Conservation (phyloP, 176 grass and related monocot species). For the Luzula sylvatica region DNA sequence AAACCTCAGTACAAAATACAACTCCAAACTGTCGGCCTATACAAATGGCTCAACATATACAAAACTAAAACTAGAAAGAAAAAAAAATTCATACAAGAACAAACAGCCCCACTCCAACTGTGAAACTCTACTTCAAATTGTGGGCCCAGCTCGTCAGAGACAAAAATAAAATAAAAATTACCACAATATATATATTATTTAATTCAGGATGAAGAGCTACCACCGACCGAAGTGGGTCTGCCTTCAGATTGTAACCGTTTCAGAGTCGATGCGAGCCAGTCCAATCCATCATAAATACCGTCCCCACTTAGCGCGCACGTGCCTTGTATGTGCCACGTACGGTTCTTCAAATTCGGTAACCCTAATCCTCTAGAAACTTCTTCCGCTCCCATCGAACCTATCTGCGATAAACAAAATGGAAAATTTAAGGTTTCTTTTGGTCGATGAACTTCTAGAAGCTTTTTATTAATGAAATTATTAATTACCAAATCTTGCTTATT, state of each 20-base stretch:
- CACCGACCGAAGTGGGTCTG: slow-evolving; percentile 51
- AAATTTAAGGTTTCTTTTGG: background rate
- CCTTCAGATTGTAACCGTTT: slow-evolving; percentile 58
- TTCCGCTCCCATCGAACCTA: slow-evolving; percentile 62
- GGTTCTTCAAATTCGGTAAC: slow-evolving; percentile 53
- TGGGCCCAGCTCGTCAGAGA: background rate
- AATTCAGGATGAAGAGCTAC: slow-evolving; percentile 25
- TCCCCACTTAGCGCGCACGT: slow-evolving; percentile 71
- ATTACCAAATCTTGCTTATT: slow-evolving; percentile 94
- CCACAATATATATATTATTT: background rate
- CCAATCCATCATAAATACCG: slow-evolving; percentile 88
- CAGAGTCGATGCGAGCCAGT: slow-evolving; percentile 70
- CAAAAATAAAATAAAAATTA: background rate
- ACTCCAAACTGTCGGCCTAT: background rate
- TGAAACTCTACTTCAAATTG: background rate
- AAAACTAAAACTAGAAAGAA: slow-evolving; percentile 14
- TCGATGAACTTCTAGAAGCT: background rate
- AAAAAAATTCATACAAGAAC: slow-evolving; percentile 6
- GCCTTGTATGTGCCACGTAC: slow-evolving; percentile 81
- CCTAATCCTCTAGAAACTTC: slow-evolving; percentile 68
- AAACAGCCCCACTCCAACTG: background rate
- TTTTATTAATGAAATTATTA: slow-evolving; percentile 9
- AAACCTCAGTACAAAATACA: background rate
- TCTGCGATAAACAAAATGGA: slow-evolving; percentile 13
- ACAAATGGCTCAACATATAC: slow-evolving; percentile 8